Base-by-base conservation (phyloP, 768 basidiomycete species). In the Termitomyces sp. region DNA sequence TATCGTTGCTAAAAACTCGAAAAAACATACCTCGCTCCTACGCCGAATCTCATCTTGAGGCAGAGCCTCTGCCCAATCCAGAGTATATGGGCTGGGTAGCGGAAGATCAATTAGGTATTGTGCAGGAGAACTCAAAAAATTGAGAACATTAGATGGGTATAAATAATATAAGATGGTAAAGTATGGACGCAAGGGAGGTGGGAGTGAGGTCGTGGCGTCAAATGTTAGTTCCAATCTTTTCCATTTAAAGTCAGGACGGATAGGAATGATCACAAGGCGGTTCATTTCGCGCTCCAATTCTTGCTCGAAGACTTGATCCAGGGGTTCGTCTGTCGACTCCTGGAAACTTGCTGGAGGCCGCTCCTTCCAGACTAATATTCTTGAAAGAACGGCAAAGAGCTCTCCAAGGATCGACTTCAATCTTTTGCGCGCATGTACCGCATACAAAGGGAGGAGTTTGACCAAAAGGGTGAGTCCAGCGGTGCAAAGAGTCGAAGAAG, bases 131-230 rank as follows among this genome's bases (percentile, higher is more conserved):
- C 85, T 83, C 54, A 94, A 71, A 70, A 97, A 97, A 54, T 80
- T 81, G 58, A 96, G 75, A 43, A 90, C 78, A 73, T 95, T 97
- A 72, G 87, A 90, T 1, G 94, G 94, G 75, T 92, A 97, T 49
- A 94, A 82, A 65, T 92, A 94, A 72, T 95, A 96, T 60, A 97
- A 75, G 46, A 80, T 80, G 2, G 87, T 86, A 72, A 94, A 94
- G 65, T 83, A 90, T 45, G 75, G 79, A 20, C 83, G 79, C 16
- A 84, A 79, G 4, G 83, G 80, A 18, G 90, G 88, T 1, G 82
- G 73, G 30, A 75, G 70, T 14, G 83, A 78, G n/a, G 75, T 69
- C 1, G 75, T 76, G 10, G 78, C 74, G 61, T 80, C 74, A 66
- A 89, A 84, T 1, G 83, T 77, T 63, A 77, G 74, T 50, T 88